Evolutionary conservation across 805 yeast genomes (phyloP).

Genomic region (Ogataea ganodermae): DNA sequence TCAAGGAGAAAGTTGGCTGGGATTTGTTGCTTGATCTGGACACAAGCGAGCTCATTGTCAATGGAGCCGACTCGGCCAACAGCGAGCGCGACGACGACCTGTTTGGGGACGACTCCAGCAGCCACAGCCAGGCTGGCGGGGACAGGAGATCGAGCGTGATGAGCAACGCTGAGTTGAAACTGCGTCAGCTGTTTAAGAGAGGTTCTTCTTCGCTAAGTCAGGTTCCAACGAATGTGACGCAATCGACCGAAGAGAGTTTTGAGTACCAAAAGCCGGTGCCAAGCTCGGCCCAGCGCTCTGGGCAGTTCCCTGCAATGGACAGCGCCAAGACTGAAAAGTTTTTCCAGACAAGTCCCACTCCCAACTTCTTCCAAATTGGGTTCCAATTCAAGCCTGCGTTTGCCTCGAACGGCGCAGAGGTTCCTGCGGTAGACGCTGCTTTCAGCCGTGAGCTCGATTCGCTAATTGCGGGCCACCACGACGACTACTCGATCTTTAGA

Average conservation of each 20-base stretch:
- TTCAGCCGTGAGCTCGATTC: constrained; percentile 20
- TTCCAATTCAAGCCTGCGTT: constrained; percentile 16
- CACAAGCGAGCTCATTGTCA: constrained; percentile 41
- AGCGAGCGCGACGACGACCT: constrained; percentile 13
- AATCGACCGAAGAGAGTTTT: constrained; percentile 10
- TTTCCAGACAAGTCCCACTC: constrained; percentile 14
- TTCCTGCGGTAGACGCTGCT: constrained; percentile 27
- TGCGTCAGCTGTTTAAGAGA: constrained; percentile 24
- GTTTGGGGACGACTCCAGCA: constrained; percentile 10
- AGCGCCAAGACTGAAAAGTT: constrained; percentile 12
- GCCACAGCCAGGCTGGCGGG: constrained; percentile 6
- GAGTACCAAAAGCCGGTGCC: constrained; percentile 6
- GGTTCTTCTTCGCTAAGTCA: constrained; percentile 14
- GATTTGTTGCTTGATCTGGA: constrained; percentile 66
- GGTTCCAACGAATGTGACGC: constrained; percentile 6
- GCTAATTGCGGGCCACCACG: constrained; percentile 30
- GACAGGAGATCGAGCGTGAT: constrained; percentile 16
- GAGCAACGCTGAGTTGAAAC: constrained; percentile 21
- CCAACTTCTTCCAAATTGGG: constrained; percentile 30
- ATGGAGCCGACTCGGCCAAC: constrained; percentile 7
- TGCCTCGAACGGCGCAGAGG: constrained; percentile 1
- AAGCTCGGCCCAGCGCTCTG: neutral
- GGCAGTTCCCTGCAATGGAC: constrained; percentile 20
- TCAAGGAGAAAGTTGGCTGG: constrained; percentile 56
- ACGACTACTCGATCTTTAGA: constrained; percentile 32